Conservation (phyloP, 345 rosid genomes). For the Eucalyptus grandis region DNA sequence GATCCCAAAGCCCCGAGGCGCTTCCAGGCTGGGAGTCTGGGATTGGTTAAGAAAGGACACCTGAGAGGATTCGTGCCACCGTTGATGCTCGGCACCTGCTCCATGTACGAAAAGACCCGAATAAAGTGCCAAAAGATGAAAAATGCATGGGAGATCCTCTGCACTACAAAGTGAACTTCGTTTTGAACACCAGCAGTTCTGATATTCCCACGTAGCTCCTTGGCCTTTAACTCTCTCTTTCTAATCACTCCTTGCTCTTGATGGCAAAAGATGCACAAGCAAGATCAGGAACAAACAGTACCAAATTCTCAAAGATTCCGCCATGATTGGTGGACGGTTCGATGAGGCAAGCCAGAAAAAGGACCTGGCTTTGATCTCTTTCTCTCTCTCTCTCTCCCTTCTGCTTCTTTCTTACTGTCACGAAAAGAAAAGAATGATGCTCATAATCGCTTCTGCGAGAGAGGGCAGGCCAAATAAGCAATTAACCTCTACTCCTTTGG, state of each 20-base stretch:
- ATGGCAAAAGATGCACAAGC: background rate
- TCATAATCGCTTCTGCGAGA: background rate
- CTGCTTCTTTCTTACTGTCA: background rate
- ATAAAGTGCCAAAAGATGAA: background rate
- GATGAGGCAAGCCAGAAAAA: background rate
- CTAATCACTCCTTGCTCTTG: background rate
- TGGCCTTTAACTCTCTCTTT: background rate
- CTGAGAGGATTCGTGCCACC: background rate
- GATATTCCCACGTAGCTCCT: background rate
- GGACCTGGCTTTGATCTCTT: background rate
- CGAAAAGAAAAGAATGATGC: constrained; percentile 6
- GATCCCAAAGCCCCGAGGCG: background rate
- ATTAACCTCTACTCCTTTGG: background rate
- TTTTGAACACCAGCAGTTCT: background rate
- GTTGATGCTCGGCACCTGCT: background rate
- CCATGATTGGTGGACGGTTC: background rate
- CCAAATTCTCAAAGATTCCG: background rate
- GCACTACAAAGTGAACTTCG: background rate
- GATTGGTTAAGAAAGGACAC: background rate
- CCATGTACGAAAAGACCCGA: background rate
- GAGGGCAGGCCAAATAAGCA: background rate
- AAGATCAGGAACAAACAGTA: background rate
- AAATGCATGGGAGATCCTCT: background rate
- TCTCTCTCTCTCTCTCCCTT: background rate
- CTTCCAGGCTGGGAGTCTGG: background rate